These are phyloP conservation scores for Pseudopyrenochaeta lycopersici DNA, from an alignment of 2,329 filamentous ascomycete species.

Conservation along the genomic window DNA sequence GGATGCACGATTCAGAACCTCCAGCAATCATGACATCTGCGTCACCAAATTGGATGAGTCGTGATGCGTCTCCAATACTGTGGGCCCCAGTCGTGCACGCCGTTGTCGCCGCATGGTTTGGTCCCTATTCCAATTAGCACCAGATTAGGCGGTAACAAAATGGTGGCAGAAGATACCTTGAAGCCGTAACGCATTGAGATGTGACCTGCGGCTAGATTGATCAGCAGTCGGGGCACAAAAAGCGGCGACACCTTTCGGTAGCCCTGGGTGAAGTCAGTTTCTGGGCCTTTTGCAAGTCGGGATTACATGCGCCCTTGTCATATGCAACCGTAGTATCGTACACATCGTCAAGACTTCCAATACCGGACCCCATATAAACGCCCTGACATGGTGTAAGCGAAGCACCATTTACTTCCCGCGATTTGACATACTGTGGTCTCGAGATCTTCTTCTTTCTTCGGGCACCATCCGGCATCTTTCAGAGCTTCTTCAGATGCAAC, in stretches of 20 bases:
- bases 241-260: conserved; percentile 93
- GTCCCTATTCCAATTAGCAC: conserved; percentile 64
- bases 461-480: conserved; percentile 80
- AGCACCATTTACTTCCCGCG: background rate
- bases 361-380: conserved; percentile 92
- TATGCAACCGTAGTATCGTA: conserved; percentile 84
- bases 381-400: conserved; percentile 60
- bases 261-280: conserved; percentile 63
- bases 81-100: conserved; percentile 97
- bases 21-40: conserved; percentile 97
- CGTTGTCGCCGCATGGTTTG: conserved; percentile 91
- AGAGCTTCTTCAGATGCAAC: conserved; percentile 88
- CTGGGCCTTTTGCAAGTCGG: no score
- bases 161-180: conserved; percentile 52
- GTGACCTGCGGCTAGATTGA: conserved; percentile 94
- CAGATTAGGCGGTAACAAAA: background rate
- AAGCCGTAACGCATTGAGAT: conserved; percentile 93
- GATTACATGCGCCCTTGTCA: conserved; percentile 69
- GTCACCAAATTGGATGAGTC: conserved; percentile 90
- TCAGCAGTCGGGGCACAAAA: conserved; percentile 91
- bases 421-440: conserved; percentile 70
- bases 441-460: conserved; percentile 66
- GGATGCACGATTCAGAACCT: conserved; percentile 93
- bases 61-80: conserved; percentile 91
- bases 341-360: conserved; percentile 91